Percentiles rank a stretch among this genome's conserved stretches.
phyloP scores from a whole-genome alignment of 257 asterid genomes.

The Echites panduratus region DNA sequence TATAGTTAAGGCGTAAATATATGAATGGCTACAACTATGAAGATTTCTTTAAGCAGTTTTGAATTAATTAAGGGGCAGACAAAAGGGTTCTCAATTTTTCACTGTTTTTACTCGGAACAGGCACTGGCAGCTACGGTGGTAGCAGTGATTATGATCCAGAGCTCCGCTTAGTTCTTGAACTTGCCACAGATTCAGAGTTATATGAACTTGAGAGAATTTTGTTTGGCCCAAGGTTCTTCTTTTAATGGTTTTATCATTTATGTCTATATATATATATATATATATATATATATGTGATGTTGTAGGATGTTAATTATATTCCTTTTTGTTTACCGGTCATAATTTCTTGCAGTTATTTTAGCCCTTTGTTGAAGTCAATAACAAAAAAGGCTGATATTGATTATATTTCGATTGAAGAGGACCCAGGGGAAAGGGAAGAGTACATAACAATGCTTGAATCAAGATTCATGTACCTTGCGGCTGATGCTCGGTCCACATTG shows the following conservation, averaged over 20 bases:
- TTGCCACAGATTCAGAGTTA: constrained; percentile 81
- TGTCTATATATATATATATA: not conserved
- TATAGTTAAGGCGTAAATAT: not conserved
- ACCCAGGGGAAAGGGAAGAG: constrained; percentile 74
- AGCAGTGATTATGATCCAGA: constrained; percentile 50
- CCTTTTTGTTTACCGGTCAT: not conserved
- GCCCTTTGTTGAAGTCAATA: constrained; percentile 88
- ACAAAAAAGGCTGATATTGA: constrained; percentile 55
- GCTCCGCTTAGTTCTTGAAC: constrained; percentile 74
- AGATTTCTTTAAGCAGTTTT: not conserved
- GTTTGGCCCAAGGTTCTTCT: constrained; percentile 76
- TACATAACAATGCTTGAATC: constrained; percentile 77
- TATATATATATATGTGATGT: not conserved
- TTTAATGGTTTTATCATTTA: not conserved
- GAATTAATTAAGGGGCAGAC: not conserved
- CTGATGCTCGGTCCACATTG: constrained; percentile 86
- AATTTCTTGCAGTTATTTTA: constrained; percentile 61
- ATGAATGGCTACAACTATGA: not conserved
- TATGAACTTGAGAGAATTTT: constrained; percentile 70
- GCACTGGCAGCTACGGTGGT: constrained; percentile 14
- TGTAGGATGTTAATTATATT: not conserved
- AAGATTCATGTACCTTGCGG: constrained; percentile 90
- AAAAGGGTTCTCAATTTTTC: not conserved
- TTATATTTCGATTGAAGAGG: constrained; percentile 63
- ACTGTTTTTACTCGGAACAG: constrained; percentile 22